Base-by-base conservation (phyloP, 345 rosid species). In the Salix suchowensis region DNA sequence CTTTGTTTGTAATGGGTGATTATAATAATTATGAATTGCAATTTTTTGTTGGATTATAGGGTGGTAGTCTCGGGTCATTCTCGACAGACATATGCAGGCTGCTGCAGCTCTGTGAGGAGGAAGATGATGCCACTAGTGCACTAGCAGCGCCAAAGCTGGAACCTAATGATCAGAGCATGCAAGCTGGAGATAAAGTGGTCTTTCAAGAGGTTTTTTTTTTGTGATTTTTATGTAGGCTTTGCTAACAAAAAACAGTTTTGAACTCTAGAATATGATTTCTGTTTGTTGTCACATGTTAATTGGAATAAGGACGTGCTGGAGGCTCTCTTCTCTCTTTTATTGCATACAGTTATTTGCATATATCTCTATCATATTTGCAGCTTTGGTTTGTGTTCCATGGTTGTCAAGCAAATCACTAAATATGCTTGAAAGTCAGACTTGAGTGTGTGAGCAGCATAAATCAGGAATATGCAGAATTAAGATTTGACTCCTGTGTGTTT, bases 101-200 rank as follows among this genome's bases (percentile, higher is more conserved):
- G 81, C 82, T 96, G 81, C 97, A 94, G 85, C 94, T 92, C 24
- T 85, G 91, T 54, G 98, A 94, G 83, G 99, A 96, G 84, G 97
- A 96, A 86, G 99, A 96, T 83, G 99, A 94, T 83, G 99, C 99
- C 14, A 89, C 97, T 70, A 96, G 99, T 83, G 80, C 88, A 28
- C 82, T 94, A 75, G 88, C 93, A 77, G 87, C 91, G 2, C 97
- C 97, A 28, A 96, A 96, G 91, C 86, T 86, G 0, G 94, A 92
- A 87, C 98, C 98, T 71, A 81, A 87, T 77, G 98, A 92, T 84
- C 97, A 88, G 80, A 84, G 70, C 76, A 81, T 85, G n/a, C 88
- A 83, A 73, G 87, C 71, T 73, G 94, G 83, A 68, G 82, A 88
- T 79, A 28, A 62, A 67, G 83, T 84, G 55, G 87, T 75, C 42